Evolutionary conservation across 2,329 filamentous ascomycete genomes (phyloP).

Genomic region (Neopestalotiopsis sp.): DNA sequence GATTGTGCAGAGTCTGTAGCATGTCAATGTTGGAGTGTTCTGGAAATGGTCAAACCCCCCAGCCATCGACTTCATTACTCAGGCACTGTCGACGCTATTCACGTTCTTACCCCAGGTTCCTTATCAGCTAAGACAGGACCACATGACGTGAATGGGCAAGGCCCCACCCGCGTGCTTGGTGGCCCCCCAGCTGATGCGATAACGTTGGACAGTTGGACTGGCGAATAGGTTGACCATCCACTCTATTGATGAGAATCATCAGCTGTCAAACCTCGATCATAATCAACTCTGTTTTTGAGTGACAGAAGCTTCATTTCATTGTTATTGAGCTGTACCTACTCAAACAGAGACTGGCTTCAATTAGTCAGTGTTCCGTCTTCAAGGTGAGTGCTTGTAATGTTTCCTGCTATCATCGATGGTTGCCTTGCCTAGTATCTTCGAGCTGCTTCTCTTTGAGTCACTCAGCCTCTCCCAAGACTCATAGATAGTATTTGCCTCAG

Average conservation of each 20-base stretch:
- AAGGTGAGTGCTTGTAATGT: neutral
- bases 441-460: constrained; percentile 6
- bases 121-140: constrained; percentile 16
- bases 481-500: neutral
- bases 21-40: too few species aligned
- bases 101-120: constrained; percentile 6
- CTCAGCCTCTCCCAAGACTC: neutral
- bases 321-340: neutral
- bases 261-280: neutral
- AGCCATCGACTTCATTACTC: neutral
- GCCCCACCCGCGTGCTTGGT: constrained; percentile 3
- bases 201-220: neutral
- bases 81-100: neutral
- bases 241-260: neutral
- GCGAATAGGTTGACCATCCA: neutral
- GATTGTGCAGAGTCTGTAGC: too few species aligned
- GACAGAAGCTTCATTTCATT: neutral
- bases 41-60: neutral
- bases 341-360: neutral
- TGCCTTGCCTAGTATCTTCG: neutral
- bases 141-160: constrained; percentile 15
- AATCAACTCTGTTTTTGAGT: neutral
- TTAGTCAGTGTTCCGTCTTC: neutral
- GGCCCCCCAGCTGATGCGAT: constrained; percentile 8
- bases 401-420: neutral